These are phyloP conservation scores for Saccharum hybrid DNA, from an alignment of 202 grass and related monocot species.

Conservation along the genomic window DNA sequence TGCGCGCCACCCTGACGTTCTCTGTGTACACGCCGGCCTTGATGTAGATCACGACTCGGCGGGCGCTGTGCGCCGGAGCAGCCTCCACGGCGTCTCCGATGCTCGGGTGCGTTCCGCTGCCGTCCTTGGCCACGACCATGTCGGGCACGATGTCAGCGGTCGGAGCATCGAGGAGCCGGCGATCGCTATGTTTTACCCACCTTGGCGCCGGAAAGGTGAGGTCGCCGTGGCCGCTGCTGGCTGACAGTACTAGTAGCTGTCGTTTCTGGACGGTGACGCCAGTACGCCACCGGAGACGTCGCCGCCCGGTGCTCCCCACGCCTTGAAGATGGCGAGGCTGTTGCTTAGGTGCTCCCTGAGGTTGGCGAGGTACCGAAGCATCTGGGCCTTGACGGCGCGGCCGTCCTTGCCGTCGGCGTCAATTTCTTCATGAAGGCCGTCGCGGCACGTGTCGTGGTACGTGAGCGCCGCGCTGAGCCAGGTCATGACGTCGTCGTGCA, in stretches of 20 bases:
- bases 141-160: neutral
- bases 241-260: neutral
- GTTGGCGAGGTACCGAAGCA: slow-evolving; percentile 50
- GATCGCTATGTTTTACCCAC: slow-evolving; percentile 51
- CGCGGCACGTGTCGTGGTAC: slow-evolving; percentile 66
- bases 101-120: slow-evolving; percentile 52
- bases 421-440: slow-evolving; percentile 31
- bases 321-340: slow-evolving; percentile 67
- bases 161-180: neutral
- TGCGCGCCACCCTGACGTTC: slow-evolving; percentile 59
- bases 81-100: slow-evolving; percentile 61
- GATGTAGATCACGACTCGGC: slow-evolving; percentile 63
- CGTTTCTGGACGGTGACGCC: no score
- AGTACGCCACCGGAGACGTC: no score
- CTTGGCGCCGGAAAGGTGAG: neutral
- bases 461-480: slow-evolving; percentile 71
- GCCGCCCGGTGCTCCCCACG: neutral
- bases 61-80: slow-evolving; percentile 52
- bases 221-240: neutral
- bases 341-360: slow-evolving; percentile 63
- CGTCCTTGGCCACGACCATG: slow-evolving; percentile 33
- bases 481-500: slow-evolving; percentile 54
- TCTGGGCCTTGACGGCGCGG: slow-evolving; percentile 44
- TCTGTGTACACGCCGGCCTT: slow-evolving; percentile 63
- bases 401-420: slow-evolving; percentile 19